Base-by-base conservation (phyloP, 1,284 basidiomycete species). In the Rhodotorula sp. region DNA sequence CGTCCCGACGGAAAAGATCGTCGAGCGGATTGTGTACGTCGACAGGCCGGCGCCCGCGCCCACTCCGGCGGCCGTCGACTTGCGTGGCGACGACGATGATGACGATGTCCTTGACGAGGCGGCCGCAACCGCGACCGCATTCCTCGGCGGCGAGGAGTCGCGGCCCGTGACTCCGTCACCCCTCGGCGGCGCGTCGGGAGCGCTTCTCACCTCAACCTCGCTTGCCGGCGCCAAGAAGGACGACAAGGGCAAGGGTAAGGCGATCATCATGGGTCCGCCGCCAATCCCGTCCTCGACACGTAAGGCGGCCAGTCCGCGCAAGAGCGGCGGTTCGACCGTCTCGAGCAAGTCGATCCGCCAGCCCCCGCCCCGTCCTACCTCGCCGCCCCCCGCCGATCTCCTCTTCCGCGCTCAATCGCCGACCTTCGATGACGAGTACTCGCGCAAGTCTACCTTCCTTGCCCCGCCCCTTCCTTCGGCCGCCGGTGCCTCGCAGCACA, bases 381-480 rank as follows among this genome's bases (percentile, higher is more conserved):
- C 93, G 0, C 92, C 93, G 2, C 92, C 93, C 9, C 93, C 93
- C 8, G 85, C 90, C 19, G 92, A 96, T 70, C 89, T 93, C 77
- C 88, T 94, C 72, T 88, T 91, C 76, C 89, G 92, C 41, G 91
- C 92, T 2, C 91, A 91, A 2, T 92, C 91, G 0, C 91, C 93
- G 0, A 88, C 88, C 4, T 88, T 91, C 78, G 88, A 79, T 61
- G 72, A 78, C 53, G 75, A 73, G 25, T 72, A 78, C 65, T 59
- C 67, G 3, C 74, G 74, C 48, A 46, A 27, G n/a, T 56, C 61
- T 2, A 54, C 56, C 14, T 62, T 70, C 62, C 70, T 72, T 60
- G 73, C 65, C 9, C 73, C 70, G 23, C 61, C 64, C 34, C 25
- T 57, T 19, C 42, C 66, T 5, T 21, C 41, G 1, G 42, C 57